Conservation (phyloP, 2,329 filamentous ascomycete species). For the Stagonosporopsis rhizophila region DNA sequence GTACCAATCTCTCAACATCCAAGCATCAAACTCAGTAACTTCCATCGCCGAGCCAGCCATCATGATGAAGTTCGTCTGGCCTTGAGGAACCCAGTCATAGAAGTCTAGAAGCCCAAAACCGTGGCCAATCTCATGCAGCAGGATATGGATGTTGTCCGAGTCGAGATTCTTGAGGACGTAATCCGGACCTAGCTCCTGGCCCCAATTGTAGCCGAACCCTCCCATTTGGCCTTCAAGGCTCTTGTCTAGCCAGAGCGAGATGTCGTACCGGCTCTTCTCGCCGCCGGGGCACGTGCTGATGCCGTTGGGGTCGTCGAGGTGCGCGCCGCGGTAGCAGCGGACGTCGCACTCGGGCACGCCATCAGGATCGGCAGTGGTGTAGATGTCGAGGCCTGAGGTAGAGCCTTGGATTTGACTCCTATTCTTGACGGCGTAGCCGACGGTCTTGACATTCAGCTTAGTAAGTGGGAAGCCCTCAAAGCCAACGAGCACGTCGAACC, state of each 20-base stretch:
- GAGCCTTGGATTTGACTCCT: constrained; percentile 48
- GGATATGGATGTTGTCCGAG: constrained; percentile 52
- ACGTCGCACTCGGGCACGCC: constrained; percentile 54
- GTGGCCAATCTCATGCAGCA: constrained; percentile 56
- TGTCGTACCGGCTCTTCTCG: constrained; percentile 50
- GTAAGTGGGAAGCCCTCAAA: constrained; percentile 56
- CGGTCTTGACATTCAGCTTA: constrained; percentile 51
- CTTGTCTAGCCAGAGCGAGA: constrained; percentile 55
- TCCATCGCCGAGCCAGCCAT: constrained; percentile 52
- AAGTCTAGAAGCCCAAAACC: constrained; percentile 52
- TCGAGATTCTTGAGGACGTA: constrained; percentile 53
- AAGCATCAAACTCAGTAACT: constrained; percentile 58
- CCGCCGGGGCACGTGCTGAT: constrained; percentile 52
- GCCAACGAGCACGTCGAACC: constrained; percentile 55
- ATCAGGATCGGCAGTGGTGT: constrained; percentile 51
- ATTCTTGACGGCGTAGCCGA: constrained; percentile 55
- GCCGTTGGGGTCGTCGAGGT: constrained; percentile 49
- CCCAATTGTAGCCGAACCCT: constrained; percentile 53
- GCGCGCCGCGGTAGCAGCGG: constrained; percentile 54
- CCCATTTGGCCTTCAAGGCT: constrained; percentile 47
- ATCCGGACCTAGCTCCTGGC: constrained; percentile 53
- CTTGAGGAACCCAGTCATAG: constrained; percentile 55
- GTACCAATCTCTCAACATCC: constrained; percentile 60
- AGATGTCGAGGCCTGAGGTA: constrained; percentile 48
- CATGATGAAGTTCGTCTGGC: constrained; percentile 56